These are phyloP conservation scores for Ophiostoma sp. DNA, from an alignment of 2,329 filamentous ascomycete genomes.

Conservation along the genomic window DNA sequence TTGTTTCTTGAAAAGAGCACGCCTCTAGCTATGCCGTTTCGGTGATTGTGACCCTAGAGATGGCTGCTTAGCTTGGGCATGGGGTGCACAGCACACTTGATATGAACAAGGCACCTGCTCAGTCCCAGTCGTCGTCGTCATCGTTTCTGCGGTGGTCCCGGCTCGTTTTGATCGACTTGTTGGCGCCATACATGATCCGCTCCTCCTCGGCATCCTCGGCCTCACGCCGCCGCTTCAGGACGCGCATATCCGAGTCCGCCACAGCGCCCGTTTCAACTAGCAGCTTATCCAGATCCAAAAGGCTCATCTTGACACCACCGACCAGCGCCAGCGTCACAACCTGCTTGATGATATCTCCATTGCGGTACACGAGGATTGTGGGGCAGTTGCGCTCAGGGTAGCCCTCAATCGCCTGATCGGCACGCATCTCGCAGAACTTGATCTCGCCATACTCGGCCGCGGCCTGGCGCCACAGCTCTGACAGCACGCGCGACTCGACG, in stretches of 20 bases:
- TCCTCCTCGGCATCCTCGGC: slow-evolving; percentile 59
- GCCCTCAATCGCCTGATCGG: slow-evolving; percentile 87
- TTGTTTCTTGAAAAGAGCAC: background rate
- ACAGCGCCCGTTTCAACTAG: slow-evolving; percentile 79
- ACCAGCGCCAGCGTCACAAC: slow-evolving; percentile 82
- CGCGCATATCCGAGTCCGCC: slow-evolving; percentile 68
- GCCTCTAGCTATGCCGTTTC: background rate
- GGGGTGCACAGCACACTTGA: background rate
- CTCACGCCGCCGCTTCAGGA: slow-evolving; percentile 57
- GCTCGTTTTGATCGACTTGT: slow-evolving; percentile 28
- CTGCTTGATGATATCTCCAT: slow-evolving; percentile 87
- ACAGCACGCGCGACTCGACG: slow-evolving; percentile 74
- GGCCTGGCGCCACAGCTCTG: slow-evolving; percentile 78
- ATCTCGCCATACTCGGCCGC: slow-evolving; percentile 84
- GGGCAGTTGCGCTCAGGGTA: slow-evolving; percentile 95
- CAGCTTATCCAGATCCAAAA: slow-evolving; percentile 72
- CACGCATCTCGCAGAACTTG: slow-evolving; percentile 96
- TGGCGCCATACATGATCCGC: slow-evolving; percentile 46
- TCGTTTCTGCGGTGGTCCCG: slow-evolving; percentile 24
- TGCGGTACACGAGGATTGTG: slow-evolving; percentile 85
- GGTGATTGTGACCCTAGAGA: background rate
- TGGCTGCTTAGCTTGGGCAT: background rate
- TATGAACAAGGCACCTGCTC: slow-evolving; percentile 13
- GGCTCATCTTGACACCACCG: slow-evolving; percentile 63
- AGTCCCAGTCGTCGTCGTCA: slow-evolving; percentile 34